Conservation (phyloP, 805 yeast genomes). For the Kodamaea kakaduensis region DNA sequence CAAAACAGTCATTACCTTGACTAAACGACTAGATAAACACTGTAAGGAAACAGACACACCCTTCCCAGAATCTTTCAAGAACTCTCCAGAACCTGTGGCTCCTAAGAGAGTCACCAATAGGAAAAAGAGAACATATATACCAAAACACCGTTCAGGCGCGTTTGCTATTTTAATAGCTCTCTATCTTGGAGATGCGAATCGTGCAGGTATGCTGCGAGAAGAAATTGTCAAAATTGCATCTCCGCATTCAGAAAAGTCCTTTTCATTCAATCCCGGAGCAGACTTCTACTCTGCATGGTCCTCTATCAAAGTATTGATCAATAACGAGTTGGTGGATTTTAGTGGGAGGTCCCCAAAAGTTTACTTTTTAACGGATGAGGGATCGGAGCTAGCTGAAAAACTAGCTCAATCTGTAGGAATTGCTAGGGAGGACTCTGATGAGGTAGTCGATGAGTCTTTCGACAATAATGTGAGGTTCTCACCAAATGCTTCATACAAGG, state of each 20-base stretch:
- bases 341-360: slow-evolving; percentile 53
- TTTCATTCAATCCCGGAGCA: slow-evolving; percentile 55
- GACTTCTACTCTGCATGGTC: slow-evolving; percentile 76
- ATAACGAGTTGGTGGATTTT: slow-evolving; percentile 53
- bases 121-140: slow-evolving; percentile 50
- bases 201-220: slow-evolving; percentile 60
- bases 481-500: slow-evolving; percentile 31
- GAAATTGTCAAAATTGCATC: slow-evolving; percentile 54
- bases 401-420: slow-evolving; percentile 40
- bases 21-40: slow-evolving; percentile 44
- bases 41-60: slow-evolving; percentile 52
- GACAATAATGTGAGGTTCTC: slow-evolving; percentile 4
- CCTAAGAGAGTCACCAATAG: slow-evolving; percentile 2
- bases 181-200: slow-evolving; percentile 42
- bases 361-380: slow-evolving; percentile 67
- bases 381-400: slow-evolving; percentile 55
- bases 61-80: slow-evolving; percentile 38
- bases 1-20: slow-evolving; percentile 53
- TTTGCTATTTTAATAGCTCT: slow-evolving; percentile 74
- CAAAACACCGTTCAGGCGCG: slow-evolving; percentile 74
- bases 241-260: slow-evolving; percentile 54
- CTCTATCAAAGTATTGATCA: slow-evolving; percentile 57
- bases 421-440: slow-evolving; percentile 1
- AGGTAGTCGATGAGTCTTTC: slow-evolving; percentile 7
- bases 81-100: slow-evolving; percentile 1